Evolutionary conservation across 163 green algal genomes (phyloP).

Genomic region (Chlorella variabilis): DNA sequence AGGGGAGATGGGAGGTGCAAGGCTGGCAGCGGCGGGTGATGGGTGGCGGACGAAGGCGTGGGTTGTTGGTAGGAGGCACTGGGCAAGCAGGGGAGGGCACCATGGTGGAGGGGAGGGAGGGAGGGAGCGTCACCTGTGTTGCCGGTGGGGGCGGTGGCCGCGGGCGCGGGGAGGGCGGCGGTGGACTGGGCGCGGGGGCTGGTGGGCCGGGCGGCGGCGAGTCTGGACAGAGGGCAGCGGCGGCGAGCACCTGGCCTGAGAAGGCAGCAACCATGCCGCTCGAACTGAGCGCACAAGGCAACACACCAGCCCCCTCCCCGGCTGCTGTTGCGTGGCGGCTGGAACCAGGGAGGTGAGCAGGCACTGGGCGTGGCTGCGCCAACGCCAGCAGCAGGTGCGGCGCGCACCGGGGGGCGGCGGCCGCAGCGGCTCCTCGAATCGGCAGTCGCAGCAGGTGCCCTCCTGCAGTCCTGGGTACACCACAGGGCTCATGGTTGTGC

Average conservation of each 20-base stretch:
- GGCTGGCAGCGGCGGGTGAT: not conserved
- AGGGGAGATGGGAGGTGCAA: not conserved
- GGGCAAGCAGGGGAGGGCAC: no score
- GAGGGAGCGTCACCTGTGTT: no score
- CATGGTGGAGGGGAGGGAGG: no score
- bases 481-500: no score
- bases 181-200: no score
- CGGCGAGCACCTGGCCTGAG: not conserved
- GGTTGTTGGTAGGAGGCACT: not conserved
- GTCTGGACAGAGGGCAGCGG: not conserved
- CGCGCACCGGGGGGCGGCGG: slow-evolving; percentile 2
- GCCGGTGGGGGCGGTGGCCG: not conserved
- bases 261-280: not conserved
- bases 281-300: no score
- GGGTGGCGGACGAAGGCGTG: not conserved
- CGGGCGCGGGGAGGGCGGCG: no score
- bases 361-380: no score
- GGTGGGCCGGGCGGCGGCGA: not conserved
- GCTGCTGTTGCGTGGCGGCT: no score
- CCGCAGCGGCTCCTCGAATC: not conserved
- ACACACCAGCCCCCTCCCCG: no score
- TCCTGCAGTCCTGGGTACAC: not conserved
- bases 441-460: not conserved
- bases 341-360: no score
- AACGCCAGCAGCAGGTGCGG: no score